Base-by-base conservation (phyloP, 257 asterid species). In the Solanum lycopersicoides region DNA sequence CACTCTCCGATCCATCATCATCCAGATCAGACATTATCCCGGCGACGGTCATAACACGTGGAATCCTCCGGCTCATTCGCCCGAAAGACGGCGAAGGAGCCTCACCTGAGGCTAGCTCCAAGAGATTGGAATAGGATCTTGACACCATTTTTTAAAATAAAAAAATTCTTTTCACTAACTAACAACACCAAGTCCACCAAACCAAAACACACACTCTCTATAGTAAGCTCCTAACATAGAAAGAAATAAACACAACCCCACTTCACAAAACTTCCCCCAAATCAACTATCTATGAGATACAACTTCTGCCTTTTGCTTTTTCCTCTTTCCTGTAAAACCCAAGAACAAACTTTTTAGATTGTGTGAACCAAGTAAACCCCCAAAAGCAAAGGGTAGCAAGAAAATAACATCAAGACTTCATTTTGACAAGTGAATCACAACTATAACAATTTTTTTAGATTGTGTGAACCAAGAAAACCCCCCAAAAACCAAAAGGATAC, bases 31-130 rank as follows among this genome's bases (percentile, higher is more conserved):
- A 95, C 93, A 95, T 94, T 71, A 94, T 95, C 13, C 98, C 98
- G 4, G 98, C 92, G 23, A 94, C 98, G 1, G 94, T 95, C 98
- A 95, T 94, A 63, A 95, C 91, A 35, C 98, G 95, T 9, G 98
- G 98, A 86, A 95, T 91, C 87, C 95, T 89, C 87, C 94, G 92
- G 89, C 88, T 90, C 92, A 95, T 90, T 11, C 96, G 92, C 41
- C 90, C 89, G 25, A 95, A 94, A 14, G 98, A 93, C 6, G 93
- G 94, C 21, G 95, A 89, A 86, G 94, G 97, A 87, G 94, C 91
- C 83, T 95, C 98, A 18, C 98, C 98, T 6, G 98, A 94, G 73
- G 98, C 98, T 30, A 95, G 92, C 92, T 95, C 98, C 76, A 95
- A 83, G 25, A 95, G 92, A 88, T 95, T 95, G 84, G 98, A 94